Conservation (phyloP, 140 eudicot species). For the Senecio squalidus region DNA sequence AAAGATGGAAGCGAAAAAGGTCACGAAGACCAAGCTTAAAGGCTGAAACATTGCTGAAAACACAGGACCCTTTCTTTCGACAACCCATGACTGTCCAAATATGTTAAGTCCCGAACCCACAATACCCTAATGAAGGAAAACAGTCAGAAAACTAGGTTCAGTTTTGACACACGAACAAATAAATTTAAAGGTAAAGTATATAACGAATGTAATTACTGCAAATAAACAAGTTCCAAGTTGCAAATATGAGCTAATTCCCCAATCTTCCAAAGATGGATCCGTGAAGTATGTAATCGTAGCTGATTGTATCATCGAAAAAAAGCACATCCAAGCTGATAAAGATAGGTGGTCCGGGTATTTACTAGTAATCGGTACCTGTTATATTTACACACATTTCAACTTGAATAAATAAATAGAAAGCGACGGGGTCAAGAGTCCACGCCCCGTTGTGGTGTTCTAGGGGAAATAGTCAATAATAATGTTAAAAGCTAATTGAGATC, state of each 20-base stretch:
- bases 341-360: conserved; percentile 64
- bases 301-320: conserved; percentile 56
- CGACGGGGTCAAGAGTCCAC: too few relatives aligned
- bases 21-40: conserved; percentile 54
- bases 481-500: too few relatives aligned
- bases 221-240: conserved; percentile 47
- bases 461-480: too few relatives aligned
- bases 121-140: conserved; percentile 37
- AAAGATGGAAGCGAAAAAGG: conserved; percentile 54
- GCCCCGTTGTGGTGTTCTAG: too few relatives aligned
- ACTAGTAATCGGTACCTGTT: conserved; percentile 57
- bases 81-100: conserved; percentile 82
- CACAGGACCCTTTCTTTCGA: conserved; percentile 71
- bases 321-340: conserved; percentile 75
- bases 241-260: conserved; percentile 53
- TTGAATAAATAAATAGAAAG: background rate
- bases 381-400: background rate
- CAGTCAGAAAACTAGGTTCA: background rate
- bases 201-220: conserved; percentile 29
- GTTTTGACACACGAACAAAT: background rate
- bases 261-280: conserved; percentile 46
- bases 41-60: conserved; percentile 90
- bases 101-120: conserved; percentile 57
- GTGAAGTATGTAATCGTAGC: conserved; percentile 40
- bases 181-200: too few relatives aligned